Percentiles rank a stretch among this genome's conserved stretches.
Evolutionary conservation across 139 green algal genomes (phyloP).

Genomic region (Picochlorum sp.): DNA sequence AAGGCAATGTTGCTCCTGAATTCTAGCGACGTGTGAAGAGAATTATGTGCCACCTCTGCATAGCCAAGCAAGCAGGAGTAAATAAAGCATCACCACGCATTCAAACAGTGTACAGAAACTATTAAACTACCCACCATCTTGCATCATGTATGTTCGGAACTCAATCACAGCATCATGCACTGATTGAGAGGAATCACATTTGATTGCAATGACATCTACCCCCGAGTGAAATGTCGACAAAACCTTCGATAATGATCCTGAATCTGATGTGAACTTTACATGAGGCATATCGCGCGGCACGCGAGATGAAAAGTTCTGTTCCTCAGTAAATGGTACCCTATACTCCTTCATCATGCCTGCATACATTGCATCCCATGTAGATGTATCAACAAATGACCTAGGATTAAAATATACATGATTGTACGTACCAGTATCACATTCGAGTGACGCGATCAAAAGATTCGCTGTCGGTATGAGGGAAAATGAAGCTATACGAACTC

Average conservation of each 20-base stretch:
- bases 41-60: slow-evolving; percentile 17
- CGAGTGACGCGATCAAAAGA: not conserved
- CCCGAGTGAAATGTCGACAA: slow-evolving; percentile 57
- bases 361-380: not conserved
- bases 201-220: slow-evolving; percentile 60
- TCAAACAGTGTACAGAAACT: too few species aligned
- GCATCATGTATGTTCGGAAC: not conserved
- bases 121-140: not conserved
- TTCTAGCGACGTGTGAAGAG: slow-evolving; percentile 48
- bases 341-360: slow-evolving; percentile 56
- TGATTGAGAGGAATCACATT: not conserved
- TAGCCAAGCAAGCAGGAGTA: not conserved
- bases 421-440: not conserved
- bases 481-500: not conserved
- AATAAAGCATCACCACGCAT: too few species aligned
- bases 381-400: not conserved
- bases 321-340: slow-evolving; percentile 2
- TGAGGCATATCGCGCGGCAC: slow-evolving; percentile 46
- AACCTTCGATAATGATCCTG: slow-evolving; percentile 39
- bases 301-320: not conserved
- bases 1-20: slow-evolving; percentile 53
- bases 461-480: slow-evolving; percentile 6
- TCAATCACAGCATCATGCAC: not conserved
- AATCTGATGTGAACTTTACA: slow-evolving; percentile 43
- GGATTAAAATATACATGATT: not conserved